Evolutionary conservation across 78 protist species (phyloP).

Genomic region (Dictyostelium discoideum): DNA sequence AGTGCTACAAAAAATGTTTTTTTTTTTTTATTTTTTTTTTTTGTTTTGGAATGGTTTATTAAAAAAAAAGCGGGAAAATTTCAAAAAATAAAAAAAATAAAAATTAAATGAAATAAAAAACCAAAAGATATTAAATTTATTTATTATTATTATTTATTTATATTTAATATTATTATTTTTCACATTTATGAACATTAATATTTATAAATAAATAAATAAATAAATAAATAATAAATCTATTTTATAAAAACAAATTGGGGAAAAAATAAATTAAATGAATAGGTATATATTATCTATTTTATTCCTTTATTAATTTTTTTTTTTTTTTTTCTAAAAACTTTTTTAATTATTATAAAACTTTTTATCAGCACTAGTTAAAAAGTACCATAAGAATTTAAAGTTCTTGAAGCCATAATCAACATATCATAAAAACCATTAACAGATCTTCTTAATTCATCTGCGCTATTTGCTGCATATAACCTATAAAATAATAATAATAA

Average conservation of each 20-base stretch:
- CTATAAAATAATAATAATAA: neutral
- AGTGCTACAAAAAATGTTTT: neutral
- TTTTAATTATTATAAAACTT: neutral
- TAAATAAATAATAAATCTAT: no score
- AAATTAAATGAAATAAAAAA: no score
- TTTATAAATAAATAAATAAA: no score
- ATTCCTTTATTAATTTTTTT: no score
- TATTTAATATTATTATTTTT: no score
- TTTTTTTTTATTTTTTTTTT: neutral
- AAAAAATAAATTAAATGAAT: no score
- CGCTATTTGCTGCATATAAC: constrained; percentile 67
- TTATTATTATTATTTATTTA: no score
- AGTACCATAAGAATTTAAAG: constrained; percentile 45
- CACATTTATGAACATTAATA: no score
- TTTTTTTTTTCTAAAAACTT: neutral
- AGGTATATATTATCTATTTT: no score
- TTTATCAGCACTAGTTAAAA: constrained; percentile 3
- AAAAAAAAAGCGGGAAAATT: neutral
- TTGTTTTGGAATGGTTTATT: neutral
- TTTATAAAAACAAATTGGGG: no score
- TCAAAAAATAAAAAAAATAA: neutral
- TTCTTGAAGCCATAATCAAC: constrained; percentile 63
- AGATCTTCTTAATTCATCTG: constrained; percentile 73
- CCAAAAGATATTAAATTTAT: neutral
- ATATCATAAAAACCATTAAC: constrained; percentile 63